These are phyloP conservation scores for Penstemon barbatus DNA, from an alignment of 257 asterid species.

Conservation along the genomic window DNA sequence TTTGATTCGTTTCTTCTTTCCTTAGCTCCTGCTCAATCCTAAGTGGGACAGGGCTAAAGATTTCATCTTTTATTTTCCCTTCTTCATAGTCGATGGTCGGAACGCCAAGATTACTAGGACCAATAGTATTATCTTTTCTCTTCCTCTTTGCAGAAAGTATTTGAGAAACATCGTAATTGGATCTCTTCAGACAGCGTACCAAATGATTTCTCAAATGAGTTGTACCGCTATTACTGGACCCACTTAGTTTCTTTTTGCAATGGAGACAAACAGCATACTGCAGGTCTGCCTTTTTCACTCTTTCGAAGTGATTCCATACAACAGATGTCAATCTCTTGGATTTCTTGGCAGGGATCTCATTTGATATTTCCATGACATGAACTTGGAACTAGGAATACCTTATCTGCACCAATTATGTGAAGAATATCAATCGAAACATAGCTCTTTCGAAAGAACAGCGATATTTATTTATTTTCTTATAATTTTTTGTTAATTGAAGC, in stretches of 20 bases:
- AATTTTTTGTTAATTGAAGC: slow-evolving; percentile 15
- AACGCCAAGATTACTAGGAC: slow-evolving; percentile 46
- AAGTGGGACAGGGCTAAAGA: slow-evolving; percentile 57
- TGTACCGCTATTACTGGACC: slow-evolving; percentile 97
- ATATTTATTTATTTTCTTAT: background rate
- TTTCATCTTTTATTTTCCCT: slow-evolving; percentile 66
- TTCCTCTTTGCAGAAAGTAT: slow-evolving; percentile 83
- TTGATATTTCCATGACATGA: slow-evolving; percentile 65
- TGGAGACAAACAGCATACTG: slow-evolving; percentile 93
- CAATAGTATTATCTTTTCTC: slow-evolving; percentile 56
- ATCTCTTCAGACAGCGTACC: slow-evolving; percentile 86
- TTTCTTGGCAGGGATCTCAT: slow-evolving; percentile 77
- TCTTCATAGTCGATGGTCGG: slow-evolving; percentile 56
- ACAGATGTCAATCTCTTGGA: slow-evolving; percentile 91
- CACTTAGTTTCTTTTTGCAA: slow-evolving; percentile 95
- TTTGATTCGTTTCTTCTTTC: slow-evolving; percentile 59
- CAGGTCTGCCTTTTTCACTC: slow-evolving; percentile 79
- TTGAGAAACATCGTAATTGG: slow-evolving; percentile 88
- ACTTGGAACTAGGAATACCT: slow-evolving; percentile 22
- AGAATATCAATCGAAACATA: slow-evolving; percentile 24
- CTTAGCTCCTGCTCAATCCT: slow-evolving; percentile 64
- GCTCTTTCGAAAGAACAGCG: slow-evolving; percentile 15
- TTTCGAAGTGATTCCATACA: slow-evolving; percentile 96
- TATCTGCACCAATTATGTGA: slow-evolving; percentile 43
- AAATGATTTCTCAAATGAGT: slow-evolving; percentile 94